Conservation (phyloP, 2,329 filamentous ascomycete species). For the Ceratocystiopsis minuta region DNA sequence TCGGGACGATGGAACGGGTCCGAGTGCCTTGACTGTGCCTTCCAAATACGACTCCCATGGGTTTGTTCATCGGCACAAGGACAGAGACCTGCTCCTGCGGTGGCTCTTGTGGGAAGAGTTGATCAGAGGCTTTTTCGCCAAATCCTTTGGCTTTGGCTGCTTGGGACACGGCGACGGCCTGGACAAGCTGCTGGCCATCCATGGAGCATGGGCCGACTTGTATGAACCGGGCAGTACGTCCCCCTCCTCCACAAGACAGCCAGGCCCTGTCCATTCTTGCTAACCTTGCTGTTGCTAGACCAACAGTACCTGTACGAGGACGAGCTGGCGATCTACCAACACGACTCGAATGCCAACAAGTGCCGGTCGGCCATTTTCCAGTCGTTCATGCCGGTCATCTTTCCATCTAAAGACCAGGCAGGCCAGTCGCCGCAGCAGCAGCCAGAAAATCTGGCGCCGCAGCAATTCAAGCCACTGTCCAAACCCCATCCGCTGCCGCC, state of each 20-base stretch:
- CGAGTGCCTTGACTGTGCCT: neutral
- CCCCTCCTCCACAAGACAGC: too few relatives aligned
- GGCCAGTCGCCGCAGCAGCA: neutral
- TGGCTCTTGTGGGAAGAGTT: conserved; percentile 10
- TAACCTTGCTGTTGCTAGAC: neutral
- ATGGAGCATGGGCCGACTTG: conserved; percentile 8
- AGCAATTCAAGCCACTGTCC: neutral
- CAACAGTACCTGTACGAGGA: neutral
- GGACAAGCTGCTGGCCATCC: conserved; percentile 7
- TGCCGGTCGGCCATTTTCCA: conserved; percentile 12
- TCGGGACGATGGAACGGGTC: neutral
- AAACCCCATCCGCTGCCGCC: neutral
- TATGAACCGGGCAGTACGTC: conserved; percentile 1
- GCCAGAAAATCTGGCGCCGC: neutral
- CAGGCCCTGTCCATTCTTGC: too few relatives aligned
- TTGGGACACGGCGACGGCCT: conserved; percentile 6
- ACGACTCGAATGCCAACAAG: conserved; percentile 12
- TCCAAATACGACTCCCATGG: conserved; percentile 6
- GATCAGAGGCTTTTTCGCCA: conserved; percentile 11
- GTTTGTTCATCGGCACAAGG: conserved; percentile 9
- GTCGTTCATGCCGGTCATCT: conserved; percentile 10
- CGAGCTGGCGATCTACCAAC: conserved; percentile 7
- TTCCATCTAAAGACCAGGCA: conserved; percentile 1
- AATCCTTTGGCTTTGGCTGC: conserved; percentile 12
- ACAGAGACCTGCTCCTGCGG: conserved; percentile 7